Conservation (phyloP, 2,329 filamentous ascomycete species). For the Diplodia scrobiculata region DNA sequence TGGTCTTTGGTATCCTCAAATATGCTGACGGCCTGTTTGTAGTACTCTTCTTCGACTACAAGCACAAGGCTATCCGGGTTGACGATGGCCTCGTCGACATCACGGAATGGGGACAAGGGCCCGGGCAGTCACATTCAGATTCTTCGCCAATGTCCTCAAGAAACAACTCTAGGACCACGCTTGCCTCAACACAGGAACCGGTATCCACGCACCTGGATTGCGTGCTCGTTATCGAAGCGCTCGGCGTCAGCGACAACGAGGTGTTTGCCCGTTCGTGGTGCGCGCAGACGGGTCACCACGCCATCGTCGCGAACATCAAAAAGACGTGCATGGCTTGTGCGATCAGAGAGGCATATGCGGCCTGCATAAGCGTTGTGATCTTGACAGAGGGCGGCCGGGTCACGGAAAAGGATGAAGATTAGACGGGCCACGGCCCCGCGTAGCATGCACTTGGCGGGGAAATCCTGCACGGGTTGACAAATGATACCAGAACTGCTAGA, state of each 20-base stretch:
- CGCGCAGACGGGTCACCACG: slow-evolving; percentile 71
- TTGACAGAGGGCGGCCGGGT: slow-evolving; percentile 53
- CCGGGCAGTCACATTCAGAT: background rate
- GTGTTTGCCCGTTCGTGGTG: slow-evolving; percentile 77
- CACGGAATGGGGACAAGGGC: slow-evolving; percentile 61
- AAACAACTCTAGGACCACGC: slow-evolving; percentile 32
- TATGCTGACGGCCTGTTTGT: slow-evolving; percentile 26
- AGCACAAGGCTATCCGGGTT: slow-evolving; percentile 60
- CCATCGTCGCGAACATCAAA: slow-evolving; percentile 68
- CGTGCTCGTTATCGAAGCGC: slow-evolving; percentile 71
- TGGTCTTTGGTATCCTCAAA: background rate
- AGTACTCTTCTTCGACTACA: slow-evolving; percentile 72
- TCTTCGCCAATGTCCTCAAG: slow-evolving; percentile 34
- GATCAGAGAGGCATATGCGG: slow-evolving; percentile 74
- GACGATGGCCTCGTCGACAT: slow-evolving; percentile 66
- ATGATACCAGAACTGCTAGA: slow-evolving; percentile 18
- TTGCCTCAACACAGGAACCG: slow-evolving; percentile 31
- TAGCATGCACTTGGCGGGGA: background rate
- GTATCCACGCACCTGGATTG: slow-evolving; percentile 55
- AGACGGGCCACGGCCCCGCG: background rate
- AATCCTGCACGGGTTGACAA: background rate
- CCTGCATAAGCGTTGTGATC: slow-evolving; percentile 71
- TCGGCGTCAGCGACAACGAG: slow-evolving; percentile 73
- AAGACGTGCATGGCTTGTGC: slow-evolving; percentile 74
- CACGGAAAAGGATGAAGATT: slow-evolving; percentile 49